Evolutionary conservation across 192 early-diverging fungal genomes (phyloP).

Genomic region (Backusella luteola): DNA sequence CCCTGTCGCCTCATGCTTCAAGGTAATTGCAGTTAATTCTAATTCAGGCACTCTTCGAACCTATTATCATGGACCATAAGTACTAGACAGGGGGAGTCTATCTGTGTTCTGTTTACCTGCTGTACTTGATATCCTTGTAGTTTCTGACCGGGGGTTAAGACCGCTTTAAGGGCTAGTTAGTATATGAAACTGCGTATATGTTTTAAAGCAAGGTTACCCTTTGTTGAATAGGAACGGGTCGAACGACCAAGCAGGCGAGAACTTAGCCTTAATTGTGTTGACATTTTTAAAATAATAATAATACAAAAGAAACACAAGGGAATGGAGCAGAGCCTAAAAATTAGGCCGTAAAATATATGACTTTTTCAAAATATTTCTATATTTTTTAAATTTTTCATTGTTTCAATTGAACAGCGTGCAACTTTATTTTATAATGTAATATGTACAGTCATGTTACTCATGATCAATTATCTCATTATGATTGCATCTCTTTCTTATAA

Average conservation of each 20-base stretch:
- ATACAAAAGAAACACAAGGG: background rate
- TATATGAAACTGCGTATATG: background rate
- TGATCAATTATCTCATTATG: background rate
- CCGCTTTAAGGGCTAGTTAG: background rate
- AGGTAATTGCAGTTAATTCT: conserved; percentile 70
- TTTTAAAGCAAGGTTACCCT: background rate
- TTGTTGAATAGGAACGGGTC: conserved; percentile 5
- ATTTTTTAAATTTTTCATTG: background rate
- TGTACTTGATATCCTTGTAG: conserved; percentile 21
- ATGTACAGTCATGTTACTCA: background rate
- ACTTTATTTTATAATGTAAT: background rate
- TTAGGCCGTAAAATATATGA: too few species aligned
- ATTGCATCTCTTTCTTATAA: background rate
- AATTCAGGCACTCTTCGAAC: conserved; percentile 68
- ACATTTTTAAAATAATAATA: conserved; percentile 5
- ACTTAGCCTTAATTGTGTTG: conserved; percentile 8
- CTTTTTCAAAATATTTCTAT: too few species aligned
- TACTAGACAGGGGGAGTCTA: background rate
- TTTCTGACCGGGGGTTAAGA: conserved; percentile 13
- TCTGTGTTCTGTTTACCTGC: conserved; percentile 8
- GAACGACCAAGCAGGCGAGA: background rate
- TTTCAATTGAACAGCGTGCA: too few species aligned
- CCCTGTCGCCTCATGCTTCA: conserved; percentile 77
- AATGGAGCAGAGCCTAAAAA: background rate
- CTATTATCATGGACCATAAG: conserved; percentile 15